Base-by-base conservation (phyloP, 192 early-diverging fungal genomes). In the Piromyces sp. region DNA sequence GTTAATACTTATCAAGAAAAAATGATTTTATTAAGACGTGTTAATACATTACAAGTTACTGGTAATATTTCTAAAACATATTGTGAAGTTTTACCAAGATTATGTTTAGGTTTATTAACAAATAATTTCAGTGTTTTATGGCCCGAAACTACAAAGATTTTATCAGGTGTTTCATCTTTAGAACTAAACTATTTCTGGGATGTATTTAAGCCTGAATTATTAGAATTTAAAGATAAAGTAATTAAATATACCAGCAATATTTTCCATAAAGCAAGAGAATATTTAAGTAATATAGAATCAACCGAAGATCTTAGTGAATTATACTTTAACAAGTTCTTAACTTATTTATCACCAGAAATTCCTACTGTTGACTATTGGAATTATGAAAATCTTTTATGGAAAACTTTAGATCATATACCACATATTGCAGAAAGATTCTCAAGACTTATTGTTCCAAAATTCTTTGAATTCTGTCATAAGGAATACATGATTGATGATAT, bases 101-200 rank as follows among this genome's bases (percentile, higher is more conserved):
- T 92, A 31, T 84, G 91, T 81, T 85, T 97, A 37, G 92, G 90
- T 26, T 86, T 94, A 42, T 88, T 96, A 37, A 92, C 92, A 17
- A 89, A 94, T 42, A 95, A 95, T 84, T 94, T 98, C 79, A 91
- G 90, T 30, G 91, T 94, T 12, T 83, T 98, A 26, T 97, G 95
- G 95, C 84, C 92, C 14, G 94, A 96, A 82, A 92, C 51, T 68
- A 68, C 22, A 19, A 68, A 68, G n/a, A 68, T 68, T n/a, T 68
- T 68, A 68, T 68, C 51, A n/a, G 51, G 51, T 9, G n/a, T 68
- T n/a, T 68, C 51, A 11, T 68, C 51, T n/a, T 17, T 68, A 22
- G 51, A 68, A 68, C n/a, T 68, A 28, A 68, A 9, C 9, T 68
- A 68, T 11, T 68, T 68, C 26, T 68, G 51, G 51, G 26, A 68